Evolutionary conservation across 1,139 yeast species (phyloP).

Genomic region (Candida albicans): DNA sequence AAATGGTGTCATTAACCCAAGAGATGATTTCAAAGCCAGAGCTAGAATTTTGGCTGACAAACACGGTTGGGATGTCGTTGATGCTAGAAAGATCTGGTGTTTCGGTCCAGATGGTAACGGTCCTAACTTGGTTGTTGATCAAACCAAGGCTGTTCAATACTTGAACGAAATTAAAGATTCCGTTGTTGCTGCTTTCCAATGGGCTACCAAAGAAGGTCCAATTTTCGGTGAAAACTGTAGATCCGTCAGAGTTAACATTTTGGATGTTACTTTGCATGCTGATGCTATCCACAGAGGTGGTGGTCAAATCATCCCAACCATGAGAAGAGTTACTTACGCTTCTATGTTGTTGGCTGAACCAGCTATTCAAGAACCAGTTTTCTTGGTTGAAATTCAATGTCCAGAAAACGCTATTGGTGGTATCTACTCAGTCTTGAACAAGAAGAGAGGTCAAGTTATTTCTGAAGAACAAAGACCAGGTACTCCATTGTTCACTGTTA

Average conservation of each 20-base stretch:
- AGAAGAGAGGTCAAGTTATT: constrained; percentile 99
- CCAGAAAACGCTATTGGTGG: constrained; percentile 99
- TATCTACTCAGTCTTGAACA: constrained; percentile 99
- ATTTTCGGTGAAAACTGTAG: constrained; percentile 94
- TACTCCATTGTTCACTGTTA: constrained; percentile 98
- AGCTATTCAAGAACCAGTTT: constrained; percentile 98
- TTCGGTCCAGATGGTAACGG: constrained; percentile 99
- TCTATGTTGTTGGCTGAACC: constrained; percentile 98
- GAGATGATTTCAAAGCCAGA: constrained; percentile 99
- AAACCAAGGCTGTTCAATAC: constrained; percentile 99
- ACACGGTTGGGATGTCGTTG: constrained; percentile 99
- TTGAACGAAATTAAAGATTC: constrained; percentile 99
- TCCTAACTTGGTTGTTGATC: constrained; percentile 98
- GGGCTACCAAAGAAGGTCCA: constrained; percentile 99
- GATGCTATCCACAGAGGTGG: constrained; percentile 99
- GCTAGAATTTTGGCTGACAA: constrained; percentile 99
- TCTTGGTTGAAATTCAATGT: constrained; percentile 99
- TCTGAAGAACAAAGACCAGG: constrained; percentile 99
- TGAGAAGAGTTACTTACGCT: constrained; percentile 99
- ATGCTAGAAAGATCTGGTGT: constrained; percentile 99
- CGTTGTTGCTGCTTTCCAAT: constrained; percentile 99
- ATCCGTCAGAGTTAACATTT: constrained; percentile 95
- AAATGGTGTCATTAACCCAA: constrained; percentile 86
- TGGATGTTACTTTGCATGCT: constrained; percentile 99
- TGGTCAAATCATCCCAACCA: constrained; percentile 99